Evolutionary conservation across 2,329 filamentous ascomycete genomes (phyloP).

Genomic region (Trichophyton equinum): DNA sequence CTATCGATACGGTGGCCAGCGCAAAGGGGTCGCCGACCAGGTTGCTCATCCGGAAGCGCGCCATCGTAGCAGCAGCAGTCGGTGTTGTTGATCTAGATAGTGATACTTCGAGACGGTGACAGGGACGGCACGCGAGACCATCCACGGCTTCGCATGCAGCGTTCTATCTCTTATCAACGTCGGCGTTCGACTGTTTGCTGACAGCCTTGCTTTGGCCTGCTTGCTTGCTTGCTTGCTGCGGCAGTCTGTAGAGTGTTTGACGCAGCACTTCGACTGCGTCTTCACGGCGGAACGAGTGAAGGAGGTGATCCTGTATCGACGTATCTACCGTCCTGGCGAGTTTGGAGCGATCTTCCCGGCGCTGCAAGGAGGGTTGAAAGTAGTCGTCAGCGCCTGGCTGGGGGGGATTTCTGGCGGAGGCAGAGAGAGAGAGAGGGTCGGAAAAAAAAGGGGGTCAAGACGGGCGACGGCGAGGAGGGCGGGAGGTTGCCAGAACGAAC

Average conservation of each 20-base stretch:
- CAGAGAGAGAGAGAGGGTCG: neutral
- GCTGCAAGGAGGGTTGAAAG: neutral
- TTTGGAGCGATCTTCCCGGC: neutral
- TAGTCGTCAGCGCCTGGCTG: constrained; percentile 5
- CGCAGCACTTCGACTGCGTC: too few relatives aligned
- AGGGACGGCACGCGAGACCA: neutral
- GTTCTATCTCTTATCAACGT: neutral
- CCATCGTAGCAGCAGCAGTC: constrained; percentile 28
- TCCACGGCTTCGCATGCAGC: neutral
- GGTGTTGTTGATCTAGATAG: neutral
- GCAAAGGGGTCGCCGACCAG: constrained; percentile 95
- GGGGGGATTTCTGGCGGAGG: neutral
- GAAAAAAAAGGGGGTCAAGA: neutral
- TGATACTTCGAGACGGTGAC: too few relatives aligned
- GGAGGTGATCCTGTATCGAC: neutral
- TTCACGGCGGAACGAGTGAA: neutral
- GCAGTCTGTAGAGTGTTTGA: too few relatives aligned
- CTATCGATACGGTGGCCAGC: constrained; percentile 84
- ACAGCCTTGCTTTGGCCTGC: too few relatives aligned
- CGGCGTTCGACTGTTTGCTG: too few relatives aligned
- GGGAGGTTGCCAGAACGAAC: constrained; percentile 1
- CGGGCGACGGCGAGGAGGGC: neutral
- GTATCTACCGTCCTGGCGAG: neutral
- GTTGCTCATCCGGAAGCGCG: constrained; percentile 64
- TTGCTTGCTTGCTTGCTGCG: too few relatives aligned